phyloP scores from a whole-genome alignment of 345 rosid genomes.

The Pseudoturritis turrita region DNA sequence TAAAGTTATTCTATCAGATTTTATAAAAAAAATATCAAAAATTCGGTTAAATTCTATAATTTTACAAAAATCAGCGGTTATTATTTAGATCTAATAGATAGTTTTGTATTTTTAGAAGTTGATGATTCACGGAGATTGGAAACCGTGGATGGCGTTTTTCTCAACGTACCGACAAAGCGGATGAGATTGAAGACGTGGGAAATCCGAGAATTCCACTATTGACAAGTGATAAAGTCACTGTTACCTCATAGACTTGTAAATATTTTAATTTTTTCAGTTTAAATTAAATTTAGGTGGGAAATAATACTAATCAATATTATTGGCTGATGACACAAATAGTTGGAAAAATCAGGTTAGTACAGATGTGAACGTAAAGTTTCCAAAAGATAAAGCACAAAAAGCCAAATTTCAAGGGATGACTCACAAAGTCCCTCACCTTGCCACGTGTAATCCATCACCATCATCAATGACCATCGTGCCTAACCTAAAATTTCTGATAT shows the following conservation, averaged over 20 bases:
- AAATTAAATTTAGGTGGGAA: not conserved
- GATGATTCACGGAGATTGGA: not conserved
- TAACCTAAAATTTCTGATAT: not conserved
- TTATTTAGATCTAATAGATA: too few relatives aligned
- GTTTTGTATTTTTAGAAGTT: not conserved
- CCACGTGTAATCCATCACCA: constrained; percentile 1
- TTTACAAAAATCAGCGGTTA: too few relatives aligned
- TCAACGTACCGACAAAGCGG: constrained; percentile 7
- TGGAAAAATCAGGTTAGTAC: not conserved
- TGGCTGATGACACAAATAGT: constrained; percentile 7
- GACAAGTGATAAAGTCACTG: not conserved
- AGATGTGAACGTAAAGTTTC: constrained; percentile 4
- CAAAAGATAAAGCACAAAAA: not conserved
- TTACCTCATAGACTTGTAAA: not conserved
- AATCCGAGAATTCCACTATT: not conserved
- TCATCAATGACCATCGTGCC: constrained; percentile 3
- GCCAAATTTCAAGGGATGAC: not conserved
- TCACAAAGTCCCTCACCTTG: not conserved
- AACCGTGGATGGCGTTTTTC: not conserved
- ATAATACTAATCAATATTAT: not conserved
- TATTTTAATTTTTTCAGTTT: not conserved
- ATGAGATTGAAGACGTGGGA: constrained; percentile 7
- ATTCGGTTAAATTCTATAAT: too few relatives aligned
- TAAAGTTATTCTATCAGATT: too few relatives aligned
- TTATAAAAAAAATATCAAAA: too few relatives aligned